These are phyloP conservation scores for Quercus suber DNA, from an alignment of 306 rosid genomes.

Conservation along the genomic window DNA sequence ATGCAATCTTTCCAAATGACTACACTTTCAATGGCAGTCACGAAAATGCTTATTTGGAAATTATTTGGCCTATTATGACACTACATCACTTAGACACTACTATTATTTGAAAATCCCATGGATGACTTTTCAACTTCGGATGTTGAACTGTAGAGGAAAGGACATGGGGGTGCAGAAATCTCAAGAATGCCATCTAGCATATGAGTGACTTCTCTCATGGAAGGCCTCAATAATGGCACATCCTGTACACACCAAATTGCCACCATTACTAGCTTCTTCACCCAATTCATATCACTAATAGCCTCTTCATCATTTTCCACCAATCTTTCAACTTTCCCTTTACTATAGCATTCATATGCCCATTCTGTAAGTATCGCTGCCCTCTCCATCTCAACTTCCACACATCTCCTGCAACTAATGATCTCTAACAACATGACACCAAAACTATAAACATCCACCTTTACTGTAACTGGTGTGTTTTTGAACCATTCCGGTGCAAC, in stretches of 20 bases:
- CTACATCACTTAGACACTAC: no score
- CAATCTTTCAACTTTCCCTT: neutral
- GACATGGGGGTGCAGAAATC: no score
- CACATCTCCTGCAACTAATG: neutral
- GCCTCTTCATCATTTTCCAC: neutral
- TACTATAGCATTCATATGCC: neutral
- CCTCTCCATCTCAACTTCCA: conserved; percentile 3
- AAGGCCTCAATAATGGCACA: no score
- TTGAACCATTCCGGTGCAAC: conserved; percentile 1
- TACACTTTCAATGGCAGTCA: no score
- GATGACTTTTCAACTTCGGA: no score
- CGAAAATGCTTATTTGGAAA: no score
- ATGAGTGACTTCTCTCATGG: no score
- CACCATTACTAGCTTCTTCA: neutral
- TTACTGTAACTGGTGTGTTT: neutral
- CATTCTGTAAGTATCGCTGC: neutral
- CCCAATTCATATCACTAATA: neutral
- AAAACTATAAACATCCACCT: neutral
- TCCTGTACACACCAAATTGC: neutral
- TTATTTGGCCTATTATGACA: no score
- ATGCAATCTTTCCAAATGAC: no score
- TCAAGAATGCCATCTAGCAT: no score
- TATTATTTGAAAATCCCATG: no score
- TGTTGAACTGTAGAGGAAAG: no score
- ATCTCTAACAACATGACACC: conserved; percentile 1